Evolutionary conservation across 2,329 filamentous ascomycete species (phyloP), one percentile per base, ranked within the genome.

Genomic region (Ceratocystis alfenasii): DNA sequence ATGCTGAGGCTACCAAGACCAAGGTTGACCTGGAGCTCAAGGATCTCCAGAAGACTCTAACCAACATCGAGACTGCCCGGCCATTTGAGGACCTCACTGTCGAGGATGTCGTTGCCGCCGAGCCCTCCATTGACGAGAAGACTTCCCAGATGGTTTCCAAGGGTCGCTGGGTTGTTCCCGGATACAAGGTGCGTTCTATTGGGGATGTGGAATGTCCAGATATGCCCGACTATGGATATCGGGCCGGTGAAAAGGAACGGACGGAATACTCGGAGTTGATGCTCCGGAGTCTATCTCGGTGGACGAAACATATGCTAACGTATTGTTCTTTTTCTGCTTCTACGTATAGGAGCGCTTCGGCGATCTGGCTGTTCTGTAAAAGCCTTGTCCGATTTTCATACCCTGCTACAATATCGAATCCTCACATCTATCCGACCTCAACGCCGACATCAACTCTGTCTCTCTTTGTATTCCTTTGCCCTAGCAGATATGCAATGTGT

Each of bases 51-150:
- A 91, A 91, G 81, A 97, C 94, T 60, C 81, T 99, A 75, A 88
- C 89, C 83, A 97, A 99, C 81, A 99, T 99, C 73, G 90, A 97
- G 86, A 87, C 87, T 72, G 93, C 94, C 69, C 85, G 94, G 78
- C 90, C 93, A 69, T 97, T 97, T 76, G 92, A 96, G 74, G 90
- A 99, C 73, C 86, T 97, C 77, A 97, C 94, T 77, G 92, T 97
- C 76, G 94, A 97, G 77, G 94, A 99, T 75, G 89, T 99, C 77
- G 90, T 89, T 69, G 86, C 89, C 72, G 94, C 93, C 73, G 90
- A 92, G 78, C 92, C 94, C 73, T 93, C 95, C 72, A 96, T 99
- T 78, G 93, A 97, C 81, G 87, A 96, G 85, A 95, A 95, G 84
- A 96, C 93, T 73, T 81, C 87, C 74, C 87, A 94, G 80, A 86